Evolutionary conservation across 257 asterid genomes (phyloP).

Genomic region (Galeopsis tetrahit): DNA sequence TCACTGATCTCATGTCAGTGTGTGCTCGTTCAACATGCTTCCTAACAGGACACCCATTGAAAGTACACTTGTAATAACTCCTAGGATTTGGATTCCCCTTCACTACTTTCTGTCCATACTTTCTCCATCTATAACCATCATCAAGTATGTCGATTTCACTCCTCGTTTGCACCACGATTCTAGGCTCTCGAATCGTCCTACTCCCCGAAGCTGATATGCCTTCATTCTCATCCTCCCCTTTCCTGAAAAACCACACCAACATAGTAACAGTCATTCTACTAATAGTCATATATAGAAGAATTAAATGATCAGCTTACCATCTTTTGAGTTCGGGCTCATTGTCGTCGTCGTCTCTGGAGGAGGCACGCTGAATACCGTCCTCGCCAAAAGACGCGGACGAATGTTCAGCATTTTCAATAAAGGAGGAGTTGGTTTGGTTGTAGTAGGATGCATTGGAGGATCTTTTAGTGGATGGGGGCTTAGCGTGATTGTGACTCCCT

Average conservation of each 20-base stretch:
- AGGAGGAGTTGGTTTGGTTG: conserved; percentile 35
- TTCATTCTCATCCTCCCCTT: conserved; percentile 69
- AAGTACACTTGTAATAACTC: conserved; percentile 92
- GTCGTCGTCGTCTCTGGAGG: conserved; percentile 72
- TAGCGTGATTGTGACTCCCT: conserved; percentile 86
- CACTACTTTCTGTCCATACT: conserved; percentile 93
- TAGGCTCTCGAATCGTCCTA: conserved; percentile 76
- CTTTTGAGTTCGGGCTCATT: conserved; percentile 74
- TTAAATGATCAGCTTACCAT: conserved; percentile 51
- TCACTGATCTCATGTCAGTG: conserved; percentile 61
- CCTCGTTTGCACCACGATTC: conserved; percentile 88
- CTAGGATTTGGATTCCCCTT: conserved; percentile 93
- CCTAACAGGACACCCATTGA: conserved; percentile 61
- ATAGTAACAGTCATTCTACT: too few species aligned
- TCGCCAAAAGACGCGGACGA: conserved; percentile 83
- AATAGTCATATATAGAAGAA: too few species aligned
- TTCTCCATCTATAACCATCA: conserved; percentile 96
- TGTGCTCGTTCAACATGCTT: conserved; percentile 83
- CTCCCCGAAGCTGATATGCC: conserved; percentile 67
- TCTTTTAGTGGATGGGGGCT: conserved; percentile 79
- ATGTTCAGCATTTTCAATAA: conserved; percentile 53
- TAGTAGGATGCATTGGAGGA: conserved; percentile 44
- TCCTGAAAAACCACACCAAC: conserved; percentile 55
- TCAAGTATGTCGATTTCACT: conserved; percentile 93
- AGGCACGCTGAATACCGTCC: conserved; percentile 74